Base-by-base conservation (phyloP, 2,329 filamentous ascomycete species). In the Fusarium hainanense region DNA sequence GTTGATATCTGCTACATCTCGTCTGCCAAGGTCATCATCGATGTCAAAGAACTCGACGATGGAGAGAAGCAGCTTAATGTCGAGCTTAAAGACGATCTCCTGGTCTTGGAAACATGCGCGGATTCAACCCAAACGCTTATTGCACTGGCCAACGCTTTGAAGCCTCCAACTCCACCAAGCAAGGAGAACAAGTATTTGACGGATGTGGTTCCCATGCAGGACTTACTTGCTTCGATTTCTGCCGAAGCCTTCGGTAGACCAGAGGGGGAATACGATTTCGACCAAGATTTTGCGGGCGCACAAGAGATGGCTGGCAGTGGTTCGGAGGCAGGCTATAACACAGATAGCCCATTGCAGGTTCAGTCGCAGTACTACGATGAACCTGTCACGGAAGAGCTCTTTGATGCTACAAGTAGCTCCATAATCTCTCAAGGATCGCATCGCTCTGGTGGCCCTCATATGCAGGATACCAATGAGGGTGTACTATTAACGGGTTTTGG, bases 121-220 rank as follows among this genome's bases (percentile, higher is more conserved):
- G 96, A 99, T 79, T 99, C 96, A 3, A 98, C 94, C 0, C 94
- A 98, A 78, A 99, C 96, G 0, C 85, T 99, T 16, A 91, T 97
- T 54, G 86, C 88, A 3, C 86, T 97, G 43, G 82, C 94, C 18
- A 93, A 92, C 74, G 94, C 92, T 1, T 84, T 99, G 7, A 89
- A 90, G 40, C 96, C 95, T 7, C 95, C 96, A 2, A 90, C 89
- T 10, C 91, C 94, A 1, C 93, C 94, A 2, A 95, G 88, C 75
- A 93, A 91, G 66, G 90, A 92, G 71, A 88, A 90, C 69, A 96
- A 96, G 76, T 99, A 97, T 78, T 88, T 93, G 37, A 98, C 94
- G 1, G 89, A 95, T 66, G 87, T 97, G 6, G 89, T 97, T 63
- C 94, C 94, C 0, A 87, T 99, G 9, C 85, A 96, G 73, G 92